These are phyloP conservation scores for Alternaria conjuncta DNA, from an alignment of 2,329 filamentous ascomycete genomes.

Conservation along the genomic window DNA sequence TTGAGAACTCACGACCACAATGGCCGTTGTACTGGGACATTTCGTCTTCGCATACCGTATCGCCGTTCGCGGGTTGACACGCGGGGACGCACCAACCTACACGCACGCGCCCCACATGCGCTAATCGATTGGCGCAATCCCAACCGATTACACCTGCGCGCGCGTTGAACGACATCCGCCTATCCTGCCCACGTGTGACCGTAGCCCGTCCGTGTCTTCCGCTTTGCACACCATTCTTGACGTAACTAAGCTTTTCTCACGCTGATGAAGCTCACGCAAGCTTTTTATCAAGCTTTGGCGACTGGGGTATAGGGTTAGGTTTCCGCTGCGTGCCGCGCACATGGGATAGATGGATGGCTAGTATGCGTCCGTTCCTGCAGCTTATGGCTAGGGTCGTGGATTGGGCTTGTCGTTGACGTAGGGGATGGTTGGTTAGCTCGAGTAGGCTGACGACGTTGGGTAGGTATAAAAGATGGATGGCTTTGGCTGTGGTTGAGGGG, in stretches of 20 bases:
- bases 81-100: background rate
- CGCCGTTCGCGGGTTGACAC: background rate
- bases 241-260: background rate
- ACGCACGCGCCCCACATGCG: background rate
- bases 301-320: background rate
- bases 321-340: background rate
- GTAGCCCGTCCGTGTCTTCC: background rate
- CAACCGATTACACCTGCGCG: background rate
- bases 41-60: background rate
- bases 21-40: background rate
- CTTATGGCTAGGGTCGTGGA: background rate
- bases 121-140: background rate
- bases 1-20: background rate
- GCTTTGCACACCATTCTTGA: background rate
- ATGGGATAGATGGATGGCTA: conserved; percentile 5
- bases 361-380: conserved; percentile 5
- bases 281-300: background rate
- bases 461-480: conserved; percentile 2
- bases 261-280: background rate
- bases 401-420: background rate
- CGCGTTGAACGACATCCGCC: background rate
- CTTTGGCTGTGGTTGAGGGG: background rate
- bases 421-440: background rate
- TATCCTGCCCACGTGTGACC: background rate
- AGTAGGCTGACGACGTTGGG: background rate